phyloP scores from a whole-genome alignment of 768 basidiomycete species.

The Suillus luteus region DNA sequence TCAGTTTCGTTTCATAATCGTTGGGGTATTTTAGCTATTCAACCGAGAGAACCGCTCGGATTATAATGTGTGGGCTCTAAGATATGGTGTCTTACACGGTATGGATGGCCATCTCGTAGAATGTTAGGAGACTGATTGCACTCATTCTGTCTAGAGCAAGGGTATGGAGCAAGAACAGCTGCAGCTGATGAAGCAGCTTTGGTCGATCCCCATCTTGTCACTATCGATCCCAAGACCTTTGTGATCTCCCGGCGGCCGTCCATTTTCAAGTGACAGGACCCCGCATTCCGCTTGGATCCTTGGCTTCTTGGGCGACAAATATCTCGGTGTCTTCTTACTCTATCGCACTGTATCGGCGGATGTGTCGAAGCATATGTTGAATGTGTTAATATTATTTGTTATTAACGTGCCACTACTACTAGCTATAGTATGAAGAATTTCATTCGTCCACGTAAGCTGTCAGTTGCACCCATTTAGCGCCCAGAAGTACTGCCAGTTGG shows the following conservation, averaged over 20 bases:
- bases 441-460: neutral
- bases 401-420: neutral
- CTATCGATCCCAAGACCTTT: neutral
- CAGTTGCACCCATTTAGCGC: conserved; percentile 1
- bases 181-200: neutral
- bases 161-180: conserved; percentile 6
- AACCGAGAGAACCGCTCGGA: neutral
- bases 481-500: neutral
- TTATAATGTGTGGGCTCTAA: neutral
- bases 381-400: neutral
- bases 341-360: neutral
- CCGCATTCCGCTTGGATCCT: neutral
- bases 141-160: neutral
- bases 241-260: neutral
- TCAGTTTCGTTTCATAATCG: neutral
- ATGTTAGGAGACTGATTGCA: neutral
- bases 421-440: neutral
- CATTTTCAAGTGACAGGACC: neutral
- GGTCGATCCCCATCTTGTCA: neutral
- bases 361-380: neutral
- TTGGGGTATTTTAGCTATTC: neutral
- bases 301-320: neutral
- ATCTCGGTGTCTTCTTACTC: too few species aligned
- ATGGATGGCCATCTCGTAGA: neutral
- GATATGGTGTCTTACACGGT: conserved; percentile 5